These are phyloP conservation scores for Leishmania aethiopica DNA, from an alignment of 208 protist species.

Conservation along the genomic window DNA sequence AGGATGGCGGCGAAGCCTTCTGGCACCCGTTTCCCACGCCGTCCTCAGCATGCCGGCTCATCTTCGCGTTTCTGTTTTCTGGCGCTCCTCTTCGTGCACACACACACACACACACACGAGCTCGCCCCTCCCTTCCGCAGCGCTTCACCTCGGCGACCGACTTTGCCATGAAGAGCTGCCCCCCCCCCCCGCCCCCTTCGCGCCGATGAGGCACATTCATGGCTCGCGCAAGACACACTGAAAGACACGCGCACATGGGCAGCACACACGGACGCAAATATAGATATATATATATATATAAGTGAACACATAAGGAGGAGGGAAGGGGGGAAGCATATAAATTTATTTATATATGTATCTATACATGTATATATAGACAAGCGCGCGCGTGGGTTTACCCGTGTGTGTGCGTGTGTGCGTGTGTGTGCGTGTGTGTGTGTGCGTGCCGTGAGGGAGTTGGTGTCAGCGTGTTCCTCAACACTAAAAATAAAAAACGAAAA, in stretches of 20 bases:
- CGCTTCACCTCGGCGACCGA: background rate
- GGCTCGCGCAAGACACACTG: background rate
- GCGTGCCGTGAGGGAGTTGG: background rate
- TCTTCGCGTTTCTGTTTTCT: background rate
- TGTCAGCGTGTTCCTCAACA: background rate
- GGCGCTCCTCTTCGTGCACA: too few species aligned
- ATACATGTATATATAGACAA: background rate
- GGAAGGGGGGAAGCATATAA: background rate
- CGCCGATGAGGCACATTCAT: background rate
- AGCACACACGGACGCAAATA: background rate
- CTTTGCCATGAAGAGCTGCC: background rate
- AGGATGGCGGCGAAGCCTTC: background rate
- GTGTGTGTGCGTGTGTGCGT: background rate
- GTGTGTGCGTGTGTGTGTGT: background rate
- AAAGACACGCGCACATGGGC: background rate
- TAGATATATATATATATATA: background rate
- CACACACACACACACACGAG: too few species aligned
- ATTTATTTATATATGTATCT: background rate
- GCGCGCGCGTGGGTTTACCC: background rate
- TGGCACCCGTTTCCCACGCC: background rate
- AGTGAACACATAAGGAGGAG: background rate
- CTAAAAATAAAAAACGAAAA: background rate
- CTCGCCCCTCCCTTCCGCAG: background rate
- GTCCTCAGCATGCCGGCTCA: background rate
- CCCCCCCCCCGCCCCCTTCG: background rate